Evolutionary conservation across 2,329 filamentous ascomycete genomes (phyloP).

Genomic region (Talaromyces sp.): DNA sequence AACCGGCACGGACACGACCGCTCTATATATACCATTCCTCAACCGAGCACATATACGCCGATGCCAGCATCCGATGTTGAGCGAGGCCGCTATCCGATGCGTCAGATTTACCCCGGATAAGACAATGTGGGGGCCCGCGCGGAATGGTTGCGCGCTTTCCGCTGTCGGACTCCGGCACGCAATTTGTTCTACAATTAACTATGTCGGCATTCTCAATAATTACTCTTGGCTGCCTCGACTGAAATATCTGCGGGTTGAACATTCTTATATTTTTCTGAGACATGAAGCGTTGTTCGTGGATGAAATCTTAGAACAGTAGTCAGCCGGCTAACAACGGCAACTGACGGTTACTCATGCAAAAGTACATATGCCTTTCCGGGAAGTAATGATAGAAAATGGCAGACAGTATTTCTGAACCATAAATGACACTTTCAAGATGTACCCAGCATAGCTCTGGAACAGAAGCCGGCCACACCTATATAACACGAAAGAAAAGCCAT

Average conservation of each 20-base stretch:
- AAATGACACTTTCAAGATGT: no score
- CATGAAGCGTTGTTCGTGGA: not conserved
- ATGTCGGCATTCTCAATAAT: no score
- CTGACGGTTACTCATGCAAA: not conserved
- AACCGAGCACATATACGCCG: not conserved
- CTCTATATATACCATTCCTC: not conserved
- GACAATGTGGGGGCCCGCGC: not conserved
- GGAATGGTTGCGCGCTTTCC: slow-evolving; percentile 7
- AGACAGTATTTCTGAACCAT: no score
- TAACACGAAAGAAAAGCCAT: no score
- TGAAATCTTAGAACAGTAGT: not conserved
- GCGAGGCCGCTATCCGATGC: slow-evolving; percentile 2
- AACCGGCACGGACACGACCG: not conserved
- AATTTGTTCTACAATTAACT: no score
- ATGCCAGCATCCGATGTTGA: not conserved
- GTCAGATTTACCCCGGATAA: not conserved
- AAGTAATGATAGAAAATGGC: not conserved
- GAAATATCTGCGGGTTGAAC: no score
- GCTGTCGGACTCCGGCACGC: not conserved
- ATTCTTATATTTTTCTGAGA: not conserved
- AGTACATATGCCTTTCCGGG: not conserved
- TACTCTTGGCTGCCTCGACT: no score
- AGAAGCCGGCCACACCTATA: no score
- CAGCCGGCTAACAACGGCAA: not conserved
- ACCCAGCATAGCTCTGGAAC: no score